Base-by-base conservation (phyloP, 108 stramenopile genomes). In the Nannochloropsis oceanica region DNA sequence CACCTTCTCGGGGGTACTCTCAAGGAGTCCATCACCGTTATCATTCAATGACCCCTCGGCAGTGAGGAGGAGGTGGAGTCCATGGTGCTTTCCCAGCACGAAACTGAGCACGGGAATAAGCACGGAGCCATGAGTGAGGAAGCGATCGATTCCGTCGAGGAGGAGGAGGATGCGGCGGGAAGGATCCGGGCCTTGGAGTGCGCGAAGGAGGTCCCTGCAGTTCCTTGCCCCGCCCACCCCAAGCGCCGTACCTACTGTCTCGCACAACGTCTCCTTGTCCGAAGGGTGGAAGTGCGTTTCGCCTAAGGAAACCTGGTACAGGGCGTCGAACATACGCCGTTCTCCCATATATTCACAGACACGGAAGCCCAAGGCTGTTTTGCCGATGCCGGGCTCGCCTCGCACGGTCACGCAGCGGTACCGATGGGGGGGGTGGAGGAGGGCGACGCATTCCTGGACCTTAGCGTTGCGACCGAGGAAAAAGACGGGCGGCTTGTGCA, bases 301-400 rank as follows among this genome's bases (percentile, higher is more conserved):
- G 7, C n/a, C n/a, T 10, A 73, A 73, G 59, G 59, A 73, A 2
- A 73, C 59, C 10, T 73, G 59, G 59, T 73, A 84, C 2, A 87
- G 34, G 13, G 84, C 83, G 43, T 87, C 80, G 84, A 87, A 87
- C 44, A 42, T 43, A 44, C 34, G 87, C 13, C 87, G 80, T 83
- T 80, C 43, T 0, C 43, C 44, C 46, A 87, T 27, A 81, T 88
- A 88, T 44, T 84, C 44, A 46, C 81, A 81, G 26, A 84, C 87
- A 50, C 84, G 84, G 42, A 88, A 46, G n/a, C 84, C 87, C 82
- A 84, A 13, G 80, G 80, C 84, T 20, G 84, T 82, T 84, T 88
- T 88, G 34, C 87, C 87, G 13, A 46, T 44, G 10, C 87, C 84
- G 12, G 14, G 46, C 81, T 80, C 82, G 43, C 87, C 87, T 14